Evolutionary conservation across 1,139 yeast species (phyloP).

Genomic region (Blastobotrys indianensis): DNA sequence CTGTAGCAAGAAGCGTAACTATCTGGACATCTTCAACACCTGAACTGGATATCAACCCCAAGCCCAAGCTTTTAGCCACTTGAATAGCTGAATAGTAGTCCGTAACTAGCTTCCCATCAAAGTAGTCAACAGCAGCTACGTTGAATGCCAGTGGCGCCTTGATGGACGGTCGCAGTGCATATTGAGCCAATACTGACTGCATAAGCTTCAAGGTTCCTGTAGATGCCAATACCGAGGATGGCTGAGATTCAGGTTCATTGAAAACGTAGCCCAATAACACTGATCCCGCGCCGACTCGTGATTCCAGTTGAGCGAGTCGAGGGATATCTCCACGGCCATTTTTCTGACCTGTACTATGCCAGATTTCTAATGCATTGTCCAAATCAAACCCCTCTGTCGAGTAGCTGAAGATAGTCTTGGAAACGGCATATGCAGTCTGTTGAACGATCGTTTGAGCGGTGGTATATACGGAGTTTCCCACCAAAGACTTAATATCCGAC

Average conservation of each 20-base stretch:
- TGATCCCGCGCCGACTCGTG: conserved; percentile 80
- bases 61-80: conserved; percentile 58
- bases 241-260: conserved; percentile 24
- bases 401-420: conserved; percentile 64
- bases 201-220: conserved; percentile 62
- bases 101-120: conserved; percentile 51
- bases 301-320: conserved; percentile 55
- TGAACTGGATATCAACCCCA: conserved; percentile 70
- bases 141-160: conserved; percentile 51
- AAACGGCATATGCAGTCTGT: conserved; percentile 59
- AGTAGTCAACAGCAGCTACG: conserved; percentile 70
- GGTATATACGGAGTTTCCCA: conserved; percentile 24
- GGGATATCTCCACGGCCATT: conserved; percentile 57
- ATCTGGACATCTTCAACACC: conserved; percentile 46
- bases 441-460: conserved; percentile 62
- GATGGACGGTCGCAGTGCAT: conserved; percentile 30
- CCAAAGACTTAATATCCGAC: conserved; percentile 21
- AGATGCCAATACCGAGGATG: conserved; percentile 51
- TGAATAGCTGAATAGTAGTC: conserved; percentile 63
- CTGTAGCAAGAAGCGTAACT: conserved; percentile 59
- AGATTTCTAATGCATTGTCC: conserved; percentile 54
- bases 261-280: conserved; percentile 68
- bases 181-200: conserved; percentile 48
- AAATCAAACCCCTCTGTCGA: conserved; percentile 57
- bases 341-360: conserved; percentile 46